phyloP scores from a whole-genome alignment of 2,329 filamentous ascomycete genomes.

The Daldinia eschscholtzii region DNA sequence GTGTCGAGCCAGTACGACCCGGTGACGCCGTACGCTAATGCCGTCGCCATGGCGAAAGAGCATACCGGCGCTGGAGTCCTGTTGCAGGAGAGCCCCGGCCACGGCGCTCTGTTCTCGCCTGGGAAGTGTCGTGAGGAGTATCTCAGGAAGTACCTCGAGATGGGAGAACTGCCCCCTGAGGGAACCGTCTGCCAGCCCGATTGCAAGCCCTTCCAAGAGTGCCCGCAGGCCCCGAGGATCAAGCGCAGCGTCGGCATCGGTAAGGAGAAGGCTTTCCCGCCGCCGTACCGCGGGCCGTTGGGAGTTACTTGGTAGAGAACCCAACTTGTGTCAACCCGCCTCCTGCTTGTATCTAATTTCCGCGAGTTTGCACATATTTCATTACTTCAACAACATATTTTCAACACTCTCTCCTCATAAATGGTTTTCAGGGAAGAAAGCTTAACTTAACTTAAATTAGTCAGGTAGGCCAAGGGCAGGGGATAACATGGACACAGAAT shows the following conservation, averaged over 20 bases:
- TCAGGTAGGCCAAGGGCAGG: no score
- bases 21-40: slow-evolving; percentile 60
- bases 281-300: slow-evolving; percentile 7
- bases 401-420: no score
- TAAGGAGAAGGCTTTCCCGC: neutral
- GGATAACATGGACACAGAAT: no score
- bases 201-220: slow-evolving; percentile 41
- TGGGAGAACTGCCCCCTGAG: slow-evolving; percentile 34
- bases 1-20: slow-evolving; percentile 60
- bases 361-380: neutral
- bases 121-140: slow-evolving; percentile 32
- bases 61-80: slow-evolving; percentile 41
- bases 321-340: neutral
- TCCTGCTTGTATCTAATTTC: neutral
- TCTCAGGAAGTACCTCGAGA: slow-evolving; percentile 25
- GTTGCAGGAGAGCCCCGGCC: slow-evolving; percentile 43
- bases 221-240: slow-evolving; percentile 22
- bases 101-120: slow-evolving; percentile 33
- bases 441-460: no score
- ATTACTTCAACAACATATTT: no score
- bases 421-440: no score
- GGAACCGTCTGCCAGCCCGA: slow-evolving; percentile 36
- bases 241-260: neutral
- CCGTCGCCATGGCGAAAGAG: slow-evolving; percentile 42
- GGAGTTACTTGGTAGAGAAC: neutral